These are phyloP conservation scores for Bothriochloa decipiens DNA, from an alignment of 176 grass and related monocot species.

Conservation along the genomic window DNA sequence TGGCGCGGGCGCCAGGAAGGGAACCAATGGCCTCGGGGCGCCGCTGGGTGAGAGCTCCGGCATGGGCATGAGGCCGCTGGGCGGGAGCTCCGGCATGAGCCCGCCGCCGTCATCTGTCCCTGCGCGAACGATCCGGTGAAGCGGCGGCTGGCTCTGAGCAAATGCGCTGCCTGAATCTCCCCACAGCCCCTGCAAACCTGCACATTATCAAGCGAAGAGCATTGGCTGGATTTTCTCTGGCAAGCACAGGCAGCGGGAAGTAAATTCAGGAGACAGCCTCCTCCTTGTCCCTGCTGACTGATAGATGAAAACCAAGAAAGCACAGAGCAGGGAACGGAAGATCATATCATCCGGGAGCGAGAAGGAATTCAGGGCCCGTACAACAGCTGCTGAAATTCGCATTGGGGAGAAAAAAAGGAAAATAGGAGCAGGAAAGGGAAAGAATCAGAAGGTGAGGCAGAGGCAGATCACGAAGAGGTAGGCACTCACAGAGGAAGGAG, in stretches of 20 bases:
- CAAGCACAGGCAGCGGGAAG: too few relatives aligned
- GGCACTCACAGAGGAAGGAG: conserved; percentile 49
- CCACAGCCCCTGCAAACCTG: conserved; percentile 53
- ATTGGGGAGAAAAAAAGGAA: neutral
- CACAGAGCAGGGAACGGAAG: neutral
- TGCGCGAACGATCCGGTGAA: conserved; percentile 40
- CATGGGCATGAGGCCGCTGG: conserved; percentile 58
- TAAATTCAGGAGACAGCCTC: neutral
- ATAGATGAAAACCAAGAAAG: conserved; percentile 30
- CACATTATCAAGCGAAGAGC: conserved; percentile 28
- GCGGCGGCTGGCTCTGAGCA: conserved; percentile 43
- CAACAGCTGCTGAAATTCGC: neutral
- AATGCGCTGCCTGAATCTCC: conserved; percentile 35
- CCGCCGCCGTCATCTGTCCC: conserved; percentile 41
- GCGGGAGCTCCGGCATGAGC: conserved; percentile 38
- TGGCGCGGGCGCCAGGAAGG: conserved; percentile 72
- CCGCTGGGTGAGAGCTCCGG: conserved; percentile 70
- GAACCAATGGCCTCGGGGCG: conserved; percentile 74
- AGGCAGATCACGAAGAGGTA: conserved; percentile 20
- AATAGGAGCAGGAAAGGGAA: neutral
- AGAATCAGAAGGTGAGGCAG: neutral
- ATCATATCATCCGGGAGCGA: neutral
- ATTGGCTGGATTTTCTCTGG: neutral
- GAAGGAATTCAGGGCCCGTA: neutral
- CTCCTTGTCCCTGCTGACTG: neutral